These are phyloP conservation scores for Saitozyma sp. DNA, from an alignment of 768 basidiomycete genomes.

Conservation along the genomic window DNA sequence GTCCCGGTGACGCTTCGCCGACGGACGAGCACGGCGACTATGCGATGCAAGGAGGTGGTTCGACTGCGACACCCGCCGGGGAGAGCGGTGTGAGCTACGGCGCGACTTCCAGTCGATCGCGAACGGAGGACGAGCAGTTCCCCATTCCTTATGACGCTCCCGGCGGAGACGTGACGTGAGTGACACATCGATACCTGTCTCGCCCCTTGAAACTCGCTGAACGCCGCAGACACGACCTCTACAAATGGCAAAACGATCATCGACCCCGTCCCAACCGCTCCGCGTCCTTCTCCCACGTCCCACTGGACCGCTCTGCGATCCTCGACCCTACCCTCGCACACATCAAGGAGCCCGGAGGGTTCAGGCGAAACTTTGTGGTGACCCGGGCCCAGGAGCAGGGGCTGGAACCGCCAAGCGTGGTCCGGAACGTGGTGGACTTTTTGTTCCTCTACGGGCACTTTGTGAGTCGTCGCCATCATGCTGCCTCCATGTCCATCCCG, in stretches of 20 bases:
- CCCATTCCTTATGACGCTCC: conserved; percentile 84
- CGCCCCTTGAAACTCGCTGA: conserved; percentile 19
- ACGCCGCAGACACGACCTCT: conserved; percentile 68
- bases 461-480: conserved; percentile 59
- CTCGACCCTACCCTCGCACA: conserved; percentile 80
- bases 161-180: conserved; percentile 91
- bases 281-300: conserved; percentile 60
- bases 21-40: conserved; percentile 4
- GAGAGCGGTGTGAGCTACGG: background rate
- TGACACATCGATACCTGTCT: conserved; percentile 6
- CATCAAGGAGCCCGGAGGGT: conserved; percentile 93
- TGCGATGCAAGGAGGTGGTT: background rate
- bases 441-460: conserved; percentile 94
- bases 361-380: conserved; percentile 82
- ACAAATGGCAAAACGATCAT: conserved; percentile 67
- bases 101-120: too few species aligned
- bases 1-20: conserved; percentile 7
- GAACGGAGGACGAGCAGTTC: conserved; percentile 66
- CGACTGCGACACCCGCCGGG: background rate
- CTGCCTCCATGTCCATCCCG: background rate
- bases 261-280: conserved; percentile 54
- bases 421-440: conserved; percentile 91
- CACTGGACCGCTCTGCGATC: conserved; percentile 54
- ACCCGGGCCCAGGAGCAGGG: conserved; percentile 70
- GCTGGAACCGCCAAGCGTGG: conserved; percentile 60